Percentiles rank a stretch among this genome's conserved stretches.
Evolutionary conservation across 2,329 filamentous ascomycete genomes (phyloP).

Genomic region (Xylariaceae sp.): DNA sequence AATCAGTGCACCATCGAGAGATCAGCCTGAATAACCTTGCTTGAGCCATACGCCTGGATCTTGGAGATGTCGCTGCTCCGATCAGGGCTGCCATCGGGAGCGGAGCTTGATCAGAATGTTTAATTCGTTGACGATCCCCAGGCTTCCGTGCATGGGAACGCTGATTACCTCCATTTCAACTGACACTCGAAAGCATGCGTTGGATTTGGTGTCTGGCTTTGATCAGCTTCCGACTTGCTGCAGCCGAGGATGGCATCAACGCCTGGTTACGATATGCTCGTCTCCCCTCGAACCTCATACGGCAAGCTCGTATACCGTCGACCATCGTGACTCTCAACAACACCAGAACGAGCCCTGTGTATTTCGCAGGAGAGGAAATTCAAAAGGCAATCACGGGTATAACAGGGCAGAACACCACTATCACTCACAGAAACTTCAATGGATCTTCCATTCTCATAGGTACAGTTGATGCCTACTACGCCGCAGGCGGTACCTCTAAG

Average conservation of each 20-base stretch:
- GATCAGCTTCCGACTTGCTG: conserved; percentile 32
- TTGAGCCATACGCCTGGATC: no score
- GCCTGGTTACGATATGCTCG: conserved; percentile 64
- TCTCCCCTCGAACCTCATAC: conserved; percentile 35
- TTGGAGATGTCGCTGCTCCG: no score
- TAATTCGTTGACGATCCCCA: no score
- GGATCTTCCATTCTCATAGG: conserved; percentile 44
- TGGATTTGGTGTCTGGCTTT: conserved; percentile 25
- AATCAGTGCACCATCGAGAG: no score
- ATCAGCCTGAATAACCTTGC: no score
- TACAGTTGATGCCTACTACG: conserved; percentile 41
- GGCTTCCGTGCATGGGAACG: no score
- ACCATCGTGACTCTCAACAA: conserved; percentile 51
- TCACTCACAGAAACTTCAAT: conserved; percentile 20
- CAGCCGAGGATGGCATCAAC: conserved; percentile 57
- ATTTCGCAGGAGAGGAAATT: conserved; percentile 56
- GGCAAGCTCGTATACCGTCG: conserved; percentile 41
- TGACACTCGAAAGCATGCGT: conserved; percentile 21
- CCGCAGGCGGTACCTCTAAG: conserved; percentile 32
- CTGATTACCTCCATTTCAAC: no score
- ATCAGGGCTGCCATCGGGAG: no score
- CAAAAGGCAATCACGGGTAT: conserved; percentile 55
- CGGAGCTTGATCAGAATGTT: no score
- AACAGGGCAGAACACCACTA: conserved; percentile 43
- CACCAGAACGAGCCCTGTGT: conserved; percentile 52